Evolutionary conservation across 257 asterid species (phyloP).

Genomic region (Nicotiana attenuata): DNA sequence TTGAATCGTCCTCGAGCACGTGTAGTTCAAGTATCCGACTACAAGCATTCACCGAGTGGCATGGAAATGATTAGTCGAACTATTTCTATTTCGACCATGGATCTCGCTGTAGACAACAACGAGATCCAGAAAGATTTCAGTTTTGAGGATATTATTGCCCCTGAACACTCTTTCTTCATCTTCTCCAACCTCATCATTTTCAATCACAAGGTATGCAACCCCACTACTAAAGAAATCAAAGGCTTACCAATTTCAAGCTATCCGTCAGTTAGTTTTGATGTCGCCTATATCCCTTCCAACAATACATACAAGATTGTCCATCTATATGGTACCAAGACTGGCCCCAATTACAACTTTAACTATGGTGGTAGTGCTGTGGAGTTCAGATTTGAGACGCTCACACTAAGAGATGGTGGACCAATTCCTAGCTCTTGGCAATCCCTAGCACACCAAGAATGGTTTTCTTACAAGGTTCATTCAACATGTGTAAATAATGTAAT

Average conservation of each 20-base stretch:
- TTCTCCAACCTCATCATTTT: no score
- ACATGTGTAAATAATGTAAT: not conserved
- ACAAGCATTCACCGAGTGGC: not conserved
- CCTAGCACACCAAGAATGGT: not conserved
- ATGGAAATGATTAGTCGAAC: not conserved
- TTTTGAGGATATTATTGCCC: not conserved
- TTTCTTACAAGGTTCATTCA: not conserved
- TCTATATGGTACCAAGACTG: not conserved
- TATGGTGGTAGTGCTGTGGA: not conserved
- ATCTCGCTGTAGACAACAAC: no score
- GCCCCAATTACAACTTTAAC: not conserved
- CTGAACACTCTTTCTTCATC: not conserved
- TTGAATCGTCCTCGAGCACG: not conserved
- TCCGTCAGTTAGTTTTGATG: not conserved
- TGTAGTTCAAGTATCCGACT: not conserved
- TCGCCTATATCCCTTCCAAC: not conserved
- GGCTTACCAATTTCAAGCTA: not conserved
- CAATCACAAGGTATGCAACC: not conserved
- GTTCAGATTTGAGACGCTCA: not conserved
- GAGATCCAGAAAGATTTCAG: not conserved
- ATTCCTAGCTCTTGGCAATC: not conserved
- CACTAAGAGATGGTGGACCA: not conserved
- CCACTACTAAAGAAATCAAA: not conserved
- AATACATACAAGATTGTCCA: not conserved
- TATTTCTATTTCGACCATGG: not conserved